Base-by-base conservation (phyloP, 441 rosid species). In the Gossypium trilobum region DNA sequence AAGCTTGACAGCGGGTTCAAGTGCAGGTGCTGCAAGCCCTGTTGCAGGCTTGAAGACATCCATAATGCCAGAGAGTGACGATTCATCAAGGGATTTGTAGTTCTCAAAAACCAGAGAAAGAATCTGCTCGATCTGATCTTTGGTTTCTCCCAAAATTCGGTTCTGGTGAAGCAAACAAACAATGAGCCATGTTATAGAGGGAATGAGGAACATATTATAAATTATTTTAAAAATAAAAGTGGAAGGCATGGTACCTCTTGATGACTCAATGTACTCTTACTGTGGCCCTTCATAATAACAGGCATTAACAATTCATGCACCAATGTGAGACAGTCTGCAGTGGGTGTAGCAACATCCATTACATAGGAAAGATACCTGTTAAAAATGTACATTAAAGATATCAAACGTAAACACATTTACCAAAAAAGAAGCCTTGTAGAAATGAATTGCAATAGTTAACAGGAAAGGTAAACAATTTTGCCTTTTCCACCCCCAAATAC, bases 331-430 rank as follows among this genome's bases (percentile, higher is more conserved):
- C 99, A 95, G 84, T 95, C 99, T 0, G 97, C 94, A 29, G 99
- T 92, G 0, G 99, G 99, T 25, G 99, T 92, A 55, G 99, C 97
- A 33, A 95, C 97, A 79, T 92, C 99, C 98, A 92, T 95, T 55
- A 95, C 78, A 79, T 95, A 95, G 71, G 98, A 95, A 79, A 95
- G 91, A 79, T 92, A 91, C 82, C 99, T 95, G 80, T 77, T 65
- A 74, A 77, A 60, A 73, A 69, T 20, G 54, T 74, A 56, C 50
- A 75, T 73, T 22, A 65, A 68, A 75, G 44, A 56, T 13, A 29
- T 14, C 56, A 23, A n/a, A 64, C 64, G 31, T 67, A 20, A 42
- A 13, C 36, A 42, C 16, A 29, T 63, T 52, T 19, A 52, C 25
- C 10, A 50, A 29, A 27, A 33, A 8, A 33, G 48, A 4, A 51